phyloP scores from a whole-genome alignment of 169 alveolate genomes.

The Cryptosporidium canis region DNA sequence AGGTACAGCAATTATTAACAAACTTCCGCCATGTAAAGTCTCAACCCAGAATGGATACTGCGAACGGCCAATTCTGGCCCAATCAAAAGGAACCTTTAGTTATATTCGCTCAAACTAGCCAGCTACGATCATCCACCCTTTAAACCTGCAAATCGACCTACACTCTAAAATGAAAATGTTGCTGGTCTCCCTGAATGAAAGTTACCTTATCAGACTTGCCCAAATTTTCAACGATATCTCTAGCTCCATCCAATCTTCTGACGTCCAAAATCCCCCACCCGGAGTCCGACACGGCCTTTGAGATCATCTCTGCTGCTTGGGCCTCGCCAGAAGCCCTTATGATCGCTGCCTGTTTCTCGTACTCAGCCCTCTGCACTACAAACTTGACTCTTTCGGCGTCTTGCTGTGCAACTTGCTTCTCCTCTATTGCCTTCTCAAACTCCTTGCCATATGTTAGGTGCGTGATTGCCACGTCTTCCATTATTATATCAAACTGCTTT shows the following conservation, averaged over 20 bases:
- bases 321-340: constrained; percentile 98
- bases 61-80: neutral
- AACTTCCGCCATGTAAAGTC: neutral
- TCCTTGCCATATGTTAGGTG: constrained; percentile 96
- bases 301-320: constrained; percentile 95
- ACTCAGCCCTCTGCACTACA: constrained; percentile 93
- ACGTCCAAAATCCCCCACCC: constrained; percentile 95
- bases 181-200: constrained; percentile 69
- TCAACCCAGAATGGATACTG: neutral
- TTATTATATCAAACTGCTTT: constrained; percentile 90
- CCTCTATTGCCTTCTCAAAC: constrained; percentile 96
- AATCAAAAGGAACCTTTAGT: neutral
- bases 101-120: too few relatives aligned
- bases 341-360: constrained; percentile 95
- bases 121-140: too few relatives aligned
- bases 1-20: neutral
- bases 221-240: constrained; percentile 93
- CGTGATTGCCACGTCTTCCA: constrained; percentile 97
- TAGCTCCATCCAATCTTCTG: constrained; percentile 96
- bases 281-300: constrained; percentile 92
- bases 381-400: constrained; percentile 97
- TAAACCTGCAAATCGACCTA: too few relatives aligned
- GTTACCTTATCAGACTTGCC: constrained; percentile 91
- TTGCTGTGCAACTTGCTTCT: constrained; percentile 98
- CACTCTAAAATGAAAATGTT: neutral